Base-by-base conservation (phyloP, 805 yeast species). In the Maudiozyma serrabonitensis region DNA sequence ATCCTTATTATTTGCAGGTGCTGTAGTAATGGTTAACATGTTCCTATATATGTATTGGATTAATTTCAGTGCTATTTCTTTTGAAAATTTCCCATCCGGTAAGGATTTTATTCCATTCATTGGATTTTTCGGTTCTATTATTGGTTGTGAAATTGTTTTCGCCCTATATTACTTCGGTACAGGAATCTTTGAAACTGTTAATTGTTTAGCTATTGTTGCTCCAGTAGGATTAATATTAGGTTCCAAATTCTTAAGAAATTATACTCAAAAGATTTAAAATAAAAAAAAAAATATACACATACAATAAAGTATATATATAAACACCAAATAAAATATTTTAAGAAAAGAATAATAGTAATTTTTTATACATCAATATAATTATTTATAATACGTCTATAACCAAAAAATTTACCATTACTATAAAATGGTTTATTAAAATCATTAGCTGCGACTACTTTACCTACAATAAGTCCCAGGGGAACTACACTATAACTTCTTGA, bases 401-500 rank as follows among this genome's bases (percentile, higher is more conserved):
- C 76, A 71, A 78, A 79, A 28, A 72, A 66, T 15, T 31, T 31
- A 31, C 68, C 60, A 54, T 60, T 58, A 8, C 41, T 66, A 63
- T 72, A 59, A 49, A 73, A 56, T 15, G 81, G 71, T 66, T 78
- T 67, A 59, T 73, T 74, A 46, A 75, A 77, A 57, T 76, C 75
- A 60, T 76, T 72, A 7, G 84, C 91, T 7, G 87, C 91, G 5
- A 84, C 75, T 13, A 93, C 81, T 60, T 87, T 90, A 1, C 98
- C 99, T 56, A 82, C 81, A 3, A 93, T 81, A 39, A 93, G 69
- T 0, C 82, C 98, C 81, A 88, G 73, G 1, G 99, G 98, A 35
- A 93, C 69, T n/a, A 83, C 87, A 38, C 90, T 86, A 62, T 93
- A 93, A 0, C 87, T 79, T 56, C 99, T 72, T 4, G 96, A 87